Evolutionary conservation across 2,329 filamentous ascomycete genomes (phyloP), one percentile per base, ranked within the genome.

Genomic region (Calonectria ilicicola): DNA sequence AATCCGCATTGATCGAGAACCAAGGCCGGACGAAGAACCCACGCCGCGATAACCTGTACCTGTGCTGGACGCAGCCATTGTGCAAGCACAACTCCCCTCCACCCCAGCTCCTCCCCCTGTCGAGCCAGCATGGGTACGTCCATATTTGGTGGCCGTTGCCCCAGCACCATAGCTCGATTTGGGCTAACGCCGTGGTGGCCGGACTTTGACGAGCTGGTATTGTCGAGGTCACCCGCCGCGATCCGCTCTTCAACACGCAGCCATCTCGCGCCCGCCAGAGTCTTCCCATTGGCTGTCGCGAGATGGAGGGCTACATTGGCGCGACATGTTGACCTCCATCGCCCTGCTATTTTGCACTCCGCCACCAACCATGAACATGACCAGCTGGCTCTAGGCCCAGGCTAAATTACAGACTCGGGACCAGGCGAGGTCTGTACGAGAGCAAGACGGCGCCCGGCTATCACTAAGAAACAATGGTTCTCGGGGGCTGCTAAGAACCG

Each of bases 291-390:
- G 69, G 69, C 17, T 14, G 42, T 32, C n/a, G 19, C 29, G 9
- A n/a, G 14, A 2, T 26, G 12, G 23, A 29, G 26, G 38, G 42
- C 26, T 72, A 72, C 69, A 27, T 58, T 35, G 35, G 26, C 21
- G 38, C n/a, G 64, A 44, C 63, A 72, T 53, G 40, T 65, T 21
- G 47, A 47, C 51, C 62, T 35, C 44, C 42, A 27, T 44, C 17
- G 32, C 23, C 29, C 68, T 67, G 56, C 46, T 71, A 68, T 68
- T 74, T 47, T 67, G 27, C 73, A 65, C 70, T 67, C 56, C 56
- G 67, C 73, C 67, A 73, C 73, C 70, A 40, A 65, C 73, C 67
- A 73, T 71, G 67, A 40, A 53, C 65, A 71, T 21, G 27, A 26
- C 62, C 63, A 70, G 42, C 64, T 65, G 51, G 67, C 46, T 65